Base-by-base conservation (phyloP, 768 basidiomycete genomes). In the Phlegmacium glaucopus region DNA sequence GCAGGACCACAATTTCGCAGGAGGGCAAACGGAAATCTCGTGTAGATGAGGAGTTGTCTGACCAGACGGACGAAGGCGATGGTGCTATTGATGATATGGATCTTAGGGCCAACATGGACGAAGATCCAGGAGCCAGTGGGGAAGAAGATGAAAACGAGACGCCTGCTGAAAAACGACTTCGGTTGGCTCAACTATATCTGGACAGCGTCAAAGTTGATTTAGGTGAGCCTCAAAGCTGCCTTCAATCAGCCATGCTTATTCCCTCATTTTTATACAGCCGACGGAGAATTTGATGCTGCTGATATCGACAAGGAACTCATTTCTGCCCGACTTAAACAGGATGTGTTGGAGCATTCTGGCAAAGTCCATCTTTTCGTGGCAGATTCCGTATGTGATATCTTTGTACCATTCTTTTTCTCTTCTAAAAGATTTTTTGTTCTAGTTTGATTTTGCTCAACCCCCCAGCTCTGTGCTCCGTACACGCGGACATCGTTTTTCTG, bases 221-320 rank as follows among this genome's bases (percentile, higher is more conserved):
- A 25, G 76, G 85, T 81, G 56, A 64, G 80, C 72, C 15, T 32
- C 42, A 43, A 22, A 22, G 5, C 22, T 22, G 5, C 3, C 5
- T 22, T 5, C 5, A 5, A 22, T 5, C 22, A 22, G 5, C 22
- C 22, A 22, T 22, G 22, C 22, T 22, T 2, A 22, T 22, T n/a
- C n/a, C n/a, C n/a, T n/a, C n/a, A n/a, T n/a, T n/a, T 22, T 22
- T 22, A 22, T 22, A 22, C 22, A 81, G 91, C 84, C 49, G 94
- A 94, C 18, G 90, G 88, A 28, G 93, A 93, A 52, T 94, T 84
- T 53, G 95, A 99, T 62, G 96, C 96, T 4, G 94, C 90, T 1
- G 94, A 97, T 56, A 84, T 98, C 22, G 96, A 99, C 73, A 80
- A 82, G 57, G 95, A 97, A 54, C 74, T 97, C 52, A 90, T 99